Evolutionary conservation across 257 asterid genomes (phyloP), one percentile per base, ranked within the genome.

Genomic region (Solanum pennellii): DNA sequence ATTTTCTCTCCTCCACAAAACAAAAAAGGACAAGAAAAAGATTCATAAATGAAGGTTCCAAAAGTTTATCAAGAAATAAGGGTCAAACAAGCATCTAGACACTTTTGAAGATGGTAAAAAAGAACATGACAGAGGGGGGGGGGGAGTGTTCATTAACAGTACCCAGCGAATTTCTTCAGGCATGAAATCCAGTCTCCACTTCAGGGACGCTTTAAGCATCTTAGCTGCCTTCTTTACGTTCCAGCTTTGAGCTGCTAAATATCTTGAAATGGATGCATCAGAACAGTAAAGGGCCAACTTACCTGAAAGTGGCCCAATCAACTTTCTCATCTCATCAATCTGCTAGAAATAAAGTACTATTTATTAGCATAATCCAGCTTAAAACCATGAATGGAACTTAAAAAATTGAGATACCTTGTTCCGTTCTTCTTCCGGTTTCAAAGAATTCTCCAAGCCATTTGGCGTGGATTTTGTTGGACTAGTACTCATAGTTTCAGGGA

Each of bases 121-220:
- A 45, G 31, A 72, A 29, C 15, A 9, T 29, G 47, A 88, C 60
- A 84, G 6, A 45, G 20, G 88, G 60, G 11, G 47, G 41, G 23
- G 88, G 68, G 7, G 60, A 39, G 9, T 60, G 52, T 7, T 47
- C 69, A 3, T 44, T 18, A 35, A 56, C 72, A 71, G 88, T 93
- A 97, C 99, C 99, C 99, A 96, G 85, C 93, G 90, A 62, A 96
- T 95, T 37, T 93, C 96, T 31, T 97, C 98, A 20, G 99, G 98
- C 87, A 90, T 97, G 93, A 76, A 95, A 73, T 93, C 97, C 23
- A 42, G 76, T 87, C 99, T 92, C 99, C 99, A 97, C 87, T 96
- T 93, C 3, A 97, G 92, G 66, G 94, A 92, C 20, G 92, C 93
- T 88, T 94, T 96, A 72, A 97, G 95, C 99, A 97, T 97, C 91